A percentile compares a stretch with the other conserved stretches of the same genome.
phyloP scores from a whole-genome alignment of 2,329 filamentous ascomycete species.

The Cordyceps fumosorosea region DNA sequence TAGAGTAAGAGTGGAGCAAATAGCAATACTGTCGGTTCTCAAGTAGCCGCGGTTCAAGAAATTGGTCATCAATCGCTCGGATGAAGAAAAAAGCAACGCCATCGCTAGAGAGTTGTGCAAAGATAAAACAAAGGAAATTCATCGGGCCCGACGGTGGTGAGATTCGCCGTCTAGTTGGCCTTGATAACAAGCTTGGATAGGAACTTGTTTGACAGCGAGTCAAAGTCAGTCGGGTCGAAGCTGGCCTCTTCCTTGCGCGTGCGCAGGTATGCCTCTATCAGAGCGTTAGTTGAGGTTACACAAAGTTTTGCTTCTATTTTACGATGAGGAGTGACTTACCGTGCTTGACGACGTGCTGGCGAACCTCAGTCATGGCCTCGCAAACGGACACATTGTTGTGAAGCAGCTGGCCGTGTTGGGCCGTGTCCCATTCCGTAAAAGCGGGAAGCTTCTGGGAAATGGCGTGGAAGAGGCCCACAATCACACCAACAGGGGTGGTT shows the following conservation, averaged over 20 bases:
- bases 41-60: constrained; percentile 9
- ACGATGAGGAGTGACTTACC: constrained; percentile 53
- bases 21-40: constrained; percentile 18
- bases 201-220: constrained; percentile 95
- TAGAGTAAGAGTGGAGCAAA: constrained; percentile 25
- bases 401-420: constrained; percentile 82
- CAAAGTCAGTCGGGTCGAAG: constrained; percentile 89
- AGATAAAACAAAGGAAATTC: constrained; percentile 19
- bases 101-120: constrained; percentile 21
- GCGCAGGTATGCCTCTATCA: constrained; percentile 76
- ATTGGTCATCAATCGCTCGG: constrained; percentile 8
- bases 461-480: constrained; percentile 93
- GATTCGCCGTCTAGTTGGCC: constrained; percentile 58
- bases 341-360: constrained; percentile 86
- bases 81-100: constrained; percentile 10
- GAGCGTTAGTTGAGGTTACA: not conserved
- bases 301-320: not conserved
- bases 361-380: constrained; percentile 93
- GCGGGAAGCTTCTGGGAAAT: constrained; percentile 94
- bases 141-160: not conserved
- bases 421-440: constrained; percentile 89
- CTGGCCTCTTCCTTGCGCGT: constrained; percentile 64
- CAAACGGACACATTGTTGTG: constrained; percentile 90
- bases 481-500: constrained; percentile 88
- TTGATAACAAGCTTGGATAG: constrained; percentile 93